Conservation (phyloP, 768 basidiomycete genomes). For the Xanthoconium purpureum region DNA sequence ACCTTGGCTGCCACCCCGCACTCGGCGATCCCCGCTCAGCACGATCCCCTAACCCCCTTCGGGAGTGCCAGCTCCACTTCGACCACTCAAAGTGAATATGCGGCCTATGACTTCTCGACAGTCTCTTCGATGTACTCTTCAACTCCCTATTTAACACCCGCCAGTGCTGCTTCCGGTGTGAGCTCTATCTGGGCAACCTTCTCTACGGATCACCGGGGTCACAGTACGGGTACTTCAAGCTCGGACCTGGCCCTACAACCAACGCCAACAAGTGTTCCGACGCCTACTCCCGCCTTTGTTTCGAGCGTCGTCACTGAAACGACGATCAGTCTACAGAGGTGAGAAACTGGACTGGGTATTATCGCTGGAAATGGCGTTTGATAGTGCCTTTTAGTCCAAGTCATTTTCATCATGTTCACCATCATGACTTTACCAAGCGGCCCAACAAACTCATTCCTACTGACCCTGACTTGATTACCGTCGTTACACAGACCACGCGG, state of each 20-base stretch:
- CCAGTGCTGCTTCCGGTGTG: no score
- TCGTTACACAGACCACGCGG: neutral
- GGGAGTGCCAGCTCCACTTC: neutral
- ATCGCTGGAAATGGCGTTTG: neutral
- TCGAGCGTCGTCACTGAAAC: neutral
- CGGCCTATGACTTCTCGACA: neutral
- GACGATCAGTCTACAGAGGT: constrained; percentile 5
- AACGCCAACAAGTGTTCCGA: neutral
- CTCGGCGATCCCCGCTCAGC: neutral
- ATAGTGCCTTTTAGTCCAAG: neutral
- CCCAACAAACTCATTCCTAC: constrained; percentile 1
- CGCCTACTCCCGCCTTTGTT: neutral
- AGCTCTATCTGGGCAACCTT: no score
- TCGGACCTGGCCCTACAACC: neutral
- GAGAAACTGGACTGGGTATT: neutral
- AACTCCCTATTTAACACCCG: neutral
- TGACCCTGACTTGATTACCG: neutral
- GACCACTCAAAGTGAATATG: neutral
- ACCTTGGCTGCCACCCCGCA: neutral
- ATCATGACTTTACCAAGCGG: neutral
- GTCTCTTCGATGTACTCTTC: neutral
- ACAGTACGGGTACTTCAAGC: neutral
- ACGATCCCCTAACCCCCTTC: neutral
- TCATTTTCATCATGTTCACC: no score
- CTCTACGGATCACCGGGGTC: no score